Conservation (phyloP, 2,329 filamentous ascomycete species). For the Conoideocrella luteorostrata region DNA sequence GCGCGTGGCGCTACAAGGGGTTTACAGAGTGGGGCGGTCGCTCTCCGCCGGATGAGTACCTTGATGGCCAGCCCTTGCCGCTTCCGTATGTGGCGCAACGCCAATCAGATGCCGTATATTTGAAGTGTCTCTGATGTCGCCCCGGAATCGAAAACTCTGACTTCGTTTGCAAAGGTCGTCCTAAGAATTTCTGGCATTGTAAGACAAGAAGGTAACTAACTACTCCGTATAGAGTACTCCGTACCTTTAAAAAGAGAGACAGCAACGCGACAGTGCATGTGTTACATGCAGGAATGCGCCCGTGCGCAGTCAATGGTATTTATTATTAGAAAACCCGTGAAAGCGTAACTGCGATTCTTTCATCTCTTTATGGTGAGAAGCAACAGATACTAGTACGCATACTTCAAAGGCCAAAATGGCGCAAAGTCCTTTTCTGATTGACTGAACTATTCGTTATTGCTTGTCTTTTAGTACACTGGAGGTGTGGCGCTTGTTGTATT, state of each 20-base stretch:
- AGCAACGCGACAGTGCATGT: neutral
- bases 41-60: neutral
- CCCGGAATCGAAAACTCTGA: neutral
- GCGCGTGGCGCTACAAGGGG: no score
- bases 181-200: neutral
- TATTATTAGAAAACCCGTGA: neutral
- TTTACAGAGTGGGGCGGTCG: no score
- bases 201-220: neutral
- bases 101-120: neutral
- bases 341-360: no score
- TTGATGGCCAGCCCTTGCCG: neutral
- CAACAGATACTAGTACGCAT: no score
- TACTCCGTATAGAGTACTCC: no score
- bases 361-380: neutral
- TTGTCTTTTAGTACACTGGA: no score
- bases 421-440: no score
- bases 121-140: neutral
- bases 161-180: no score
- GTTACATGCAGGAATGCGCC: no score
- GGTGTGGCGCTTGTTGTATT: neutral
- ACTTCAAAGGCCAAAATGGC: no score
- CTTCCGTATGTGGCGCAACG: neutral
- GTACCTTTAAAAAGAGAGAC: neutral
- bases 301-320: neutral
- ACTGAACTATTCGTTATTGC: no score